phyloP scores from a whole-genome alignment of 2,329 filamentous ascomycete genomes.

The Ilyonectria mors-panacis region DNA sequence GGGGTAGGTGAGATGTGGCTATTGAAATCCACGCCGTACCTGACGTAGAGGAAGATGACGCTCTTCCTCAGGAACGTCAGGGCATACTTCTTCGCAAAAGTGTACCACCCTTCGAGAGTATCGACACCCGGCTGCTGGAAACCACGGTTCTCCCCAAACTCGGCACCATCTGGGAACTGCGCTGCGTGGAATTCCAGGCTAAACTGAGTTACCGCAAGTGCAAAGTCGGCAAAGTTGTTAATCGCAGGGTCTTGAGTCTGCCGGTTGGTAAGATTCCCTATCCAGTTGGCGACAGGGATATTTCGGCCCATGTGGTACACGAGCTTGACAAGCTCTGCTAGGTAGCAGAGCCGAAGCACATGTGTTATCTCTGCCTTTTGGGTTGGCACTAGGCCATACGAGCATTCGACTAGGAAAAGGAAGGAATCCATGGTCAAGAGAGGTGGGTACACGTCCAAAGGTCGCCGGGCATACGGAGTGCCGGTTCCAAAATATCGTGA shows the following conservation, averaged over 20 bases:
- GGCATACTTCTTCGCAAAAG: constrained; percentile 84
- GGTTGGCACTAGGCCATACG: constrained; percentile 77
- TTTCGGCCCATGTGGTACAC: constrained; percentile 72
- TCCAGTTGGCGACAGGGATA: constrained; percentile 65
- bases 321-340: constrained; percentile 91
- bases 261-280: constrained; percentile 60
- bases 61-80: constrained; percentile 91
- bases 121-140: constrained; percentile 71
- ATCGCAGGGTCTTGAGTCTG: constrained; percentile 63
- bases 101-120: constrained; percentile 68
- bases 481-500: constrained; percentile 65
- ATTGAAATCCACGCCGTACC: constrained; percentile 90
- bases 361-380: constrained; percentile 83
- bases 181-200: constrained; percentile 59
- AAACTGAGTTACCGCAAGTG: constrained; percentile 62
- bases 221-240: constrained; percentile 70
- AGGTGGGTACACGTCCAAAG: constrained; percentile 66
- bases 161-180: constrained; percentile 44
- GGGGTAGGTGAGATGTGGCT: constrained; percentile 74
- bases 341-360: constrained; percentile 87
- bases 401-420: constrained; percentile 84
- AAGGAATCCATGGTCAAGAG: constrained; percentile 81
- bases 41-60: constrained; percentile 86
- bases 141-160: constrained; percentile 59
- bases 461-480: constrained; percentile 57